phyloP scores from a whole-genome alignment of 305 asterid species.

The Fraxinus platypoda region DNA sequence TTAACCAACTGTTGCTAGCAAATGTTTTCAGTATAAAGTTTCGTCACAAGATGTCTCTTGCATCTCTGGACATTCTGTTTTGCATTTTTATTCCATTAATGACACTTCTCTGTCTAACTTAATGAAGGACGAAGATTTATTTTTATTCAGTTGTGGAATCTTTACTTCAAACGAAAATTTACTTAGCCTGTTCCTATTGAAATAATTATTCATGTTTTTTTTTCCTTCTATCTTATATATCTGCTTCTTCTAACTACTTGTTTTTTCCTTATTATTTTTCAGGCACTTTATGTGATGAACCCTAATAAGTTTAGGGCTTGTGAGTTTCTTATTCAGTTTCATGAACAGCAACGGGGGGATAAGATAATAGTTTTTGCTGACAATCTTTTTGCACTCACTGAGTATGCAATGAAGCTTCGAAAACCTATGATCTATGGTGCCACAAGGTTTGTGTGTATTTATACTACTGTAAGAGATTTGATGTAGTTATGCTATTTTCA shows the following conservation, averaged over 20 bases:
- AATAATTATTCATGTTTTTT: neutral
- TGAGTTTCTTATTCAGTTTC: slow-evolving; percentile 91
- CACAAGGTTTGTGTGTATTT: slow-evolving; percentile 62
- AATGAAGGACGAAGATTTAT: neutral
- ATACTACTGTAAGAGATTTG: slow-evolving; percentile 9
- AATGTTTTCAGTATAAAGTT: neutral
- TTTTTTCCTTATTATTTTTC: slow-evolving; percentile 25
- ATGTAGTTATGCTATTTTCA: slow-evolving; percentile 19
- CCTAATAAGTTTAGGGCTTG: slow-evolving; percentile 98
- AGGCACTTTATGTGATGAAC: slow-evolving; percentile 99
- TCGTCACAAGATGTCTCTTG: neutral
- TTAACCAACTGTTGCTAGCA: neutral
- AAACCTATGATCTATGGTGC: slow-evolving; percentile 98
- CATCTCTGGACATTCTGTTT: neutral
- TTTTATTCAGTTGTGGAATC: neutral
- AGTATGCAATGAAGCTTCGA: slow-evolving; percentile 89
- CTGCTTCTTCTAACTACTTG: slow-evolving; percentile 15
- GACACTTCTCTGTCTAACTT: neutral
- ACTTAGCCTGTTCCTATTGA: neutral
- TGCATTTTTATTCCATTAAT: neutral
- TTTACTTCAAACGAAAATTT: neutral
- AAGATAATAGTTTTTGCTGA: slow-evolving; percentile 97
- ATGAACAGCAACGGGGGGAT: slow-evolving; percentile 93
- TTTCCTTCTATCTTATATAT: neutral
- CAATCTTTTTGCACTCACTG: slow-evolving; percentile 93